These are phyloP conservation scores for Beauveria australis DNA, from an alignment of 2,329 filamentous ascomycete genomes.

Conservation along the genomic window DNA sequence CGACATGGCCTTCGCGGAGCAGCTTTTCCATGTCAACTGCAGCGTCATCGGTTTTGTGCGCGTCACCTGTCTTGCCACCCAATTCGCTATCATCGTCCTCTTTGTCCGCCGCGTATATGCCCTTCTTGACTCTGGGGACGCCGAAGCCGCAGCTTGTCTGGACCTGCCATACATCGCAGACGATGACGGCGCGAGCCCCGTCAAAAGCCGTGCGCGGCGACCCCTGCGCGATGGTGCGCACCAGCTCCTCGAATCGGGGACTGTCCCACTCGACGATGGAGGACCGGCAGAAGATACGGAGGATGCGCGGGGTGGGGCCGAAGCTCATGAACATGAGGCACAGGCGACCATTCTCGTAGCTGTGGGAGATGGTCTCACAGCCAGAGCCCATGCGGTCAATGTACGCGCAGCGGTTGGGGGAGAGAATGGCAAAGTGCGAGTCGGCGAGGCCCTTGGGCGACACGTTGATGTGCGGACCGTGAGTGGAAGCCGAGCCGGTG, in stretches of 20 bases:
- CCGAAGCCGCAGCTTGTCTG: slow-evolving; percentile 61
- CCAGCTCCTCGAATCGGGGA: slow-evolving; percentile 37
- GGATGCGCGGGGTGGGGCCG: slow-evolving; percentile 48
- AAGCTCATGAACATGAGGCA: slow-evolving; percentile 70
- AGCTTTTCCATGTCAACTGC: slow-evolving; percentile 17
- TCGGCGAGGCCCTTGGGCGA: slow-evolving; percentile 64
- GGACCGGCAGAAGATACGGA: slow-evolving; percentile 55
- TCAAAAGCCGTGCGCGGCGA: slow-evolving; percentile 30
- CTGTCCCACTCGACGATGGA: slow-evolving; percentile 52
- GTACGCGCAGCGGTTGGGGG: slow-evolving; percentile 55
- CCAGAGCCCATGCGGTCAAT: slow-evolving; percentile 69
- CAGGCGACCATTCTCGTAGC: slow-evolving; percentile 68
- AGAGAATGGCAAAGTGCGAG: slow-evolving; percentile 53
- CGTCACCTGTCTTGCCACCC: slow-evolving; percentile 12
- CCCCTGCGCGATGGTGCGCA: slow-evolving; percentile 31
- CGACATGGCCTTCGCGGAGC: slow-evolving; percentile 18
- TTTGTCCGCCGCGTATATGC: slow-evolving; percentile 24
- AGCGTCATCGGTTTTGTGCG: neutral
- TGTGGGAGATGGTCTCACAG: slow-evolving; percentile 66
- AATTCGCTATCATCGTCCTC: slow-evolving; percentile 10
- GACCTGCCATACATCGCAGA: slow-evolving; percentile 54
- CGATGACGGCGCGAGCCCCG: slow-evolving; percentile 51
- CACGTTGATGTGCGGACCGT: slow-evolving; percentile 64
- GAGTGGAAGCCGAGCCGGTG: slow-evolving; percentile 63
- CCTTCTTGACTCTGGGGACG: slow-evolving; percentile 45